Base-by-base conservation (phyloP, 345 rosid genomes). In the Hevea brasiliensis region DNA sequence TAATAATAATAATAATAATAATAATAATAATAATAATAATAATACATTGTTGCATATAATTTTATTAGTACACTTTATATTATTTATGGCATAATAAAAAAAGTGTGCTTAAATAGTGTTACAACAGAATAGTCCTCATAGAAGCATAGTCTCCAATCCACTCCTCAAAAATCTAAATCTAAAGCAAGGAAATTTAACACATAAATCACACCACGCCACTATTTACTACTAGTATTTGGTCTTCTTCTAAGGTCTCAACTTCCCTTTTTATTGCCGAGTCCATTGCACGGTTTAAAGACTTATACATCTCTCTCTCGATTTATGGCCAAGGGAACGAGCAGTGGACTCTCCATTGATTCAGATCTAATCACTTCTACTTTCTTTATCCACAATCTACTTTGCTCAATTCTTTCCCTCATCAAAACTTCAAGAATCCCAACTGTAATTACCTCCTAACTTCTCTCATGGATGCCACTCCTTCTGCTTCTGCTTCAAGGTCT, bases 231-330 rank as follows among this genome's bases (percentile, higher is more conserved):
- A n/a, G 48, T 67, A 37, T 72, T 65, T 73, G 87, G 86, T 82
- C 87, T 71, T 81, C 82, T 80, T 80, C 62, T 74, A 44, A 72
- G 77, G 86, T 84, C 80, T 79, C 51, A 56, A 53, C 65, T 87
- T 84, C 67, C 77, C 79, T 83, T 80, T 86, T 84, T 72, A 71
- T 83, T 84, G 94, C 94, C 94, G 91, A 83, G 91, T 89, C 90
- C 81, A 79, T 76, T 82, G 89, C 88, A 78, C 85, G 81, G 72
- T 81, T 83, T 69, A 75, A 73, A 83, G 78, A 72, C 78, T 76
- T 44, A 26, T 69, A 79, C 50, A 74, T 60, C 78, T 29, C 59
- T 32, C 47, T 78, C 75, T 82, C 51, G 72, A 80, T 88, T 79
- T 77, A 89, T 87, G 89, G 89, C 89, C 82, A 82, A 70, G 40